Evolutionary conservation across 2,329 filamentous ascomycete species (phyloP), one percentile per base, ranked within the genome.

Genomic region (Byssothecium circinans): DNA sequence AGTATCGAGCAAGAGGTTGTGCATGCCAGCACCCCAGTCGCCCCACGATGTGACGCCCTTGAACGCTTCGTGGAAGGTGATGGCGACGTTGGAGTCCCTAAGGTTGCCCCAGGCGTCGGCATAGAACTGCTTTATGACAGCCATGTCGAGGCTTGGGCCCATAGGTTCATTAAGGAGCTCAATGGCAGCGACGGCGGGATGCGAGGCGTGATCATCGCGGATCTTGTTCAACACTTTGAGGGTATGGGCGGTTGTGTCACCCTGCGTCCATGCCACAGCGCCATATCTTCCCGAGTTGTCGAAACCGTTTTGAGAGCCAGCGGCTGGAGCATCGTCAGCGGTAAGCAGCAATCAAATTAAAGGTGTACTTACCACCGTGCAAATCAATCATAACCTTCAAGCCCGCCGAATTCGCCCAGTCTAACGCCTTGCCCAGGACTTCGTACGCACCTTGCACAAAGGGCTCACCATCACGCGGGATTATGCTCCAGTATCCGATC

Each of bases 361-460:
- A 25, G 3, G 15, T 2, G 12, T 32, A 71, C 77, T 65, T 66
- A 82, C 81, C 81, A 55, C 84, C 85, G 60, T 88, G 85, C 18
- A 88, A 69, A 63, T 88, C 85, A 57, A 88, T 77, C 69, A 86
- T 78, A 34, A 87, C 81, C 60, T 85, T 85, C 40, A 88, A 64
- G 3, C 81, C 80, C 36, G 79, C 74, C 36, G 64, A 70, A 48
- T 77, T 69, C 10, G 85, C 85, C 81, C 85, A 84, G 50, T 71
- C 67, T 45, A 86, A 74, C 19, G 83, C 80, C 51, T 77, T 61
- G 48, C 83, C 81, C 8, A 87, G 73, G 57, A 78, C 76, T 14
- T 77, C 68, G 37, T 85, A 75, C 52, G 85, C 83, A 32, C 84
- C 84, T 58, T 82, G 75, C 5, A 86, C 79, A 56, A 82, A 86